Evolutionary conservation across 2,329 filamentous ascomycete species (phyloP), one percentile per base, ranked within the genome.

Genomic region (Aspergillus sergii): DNA sequence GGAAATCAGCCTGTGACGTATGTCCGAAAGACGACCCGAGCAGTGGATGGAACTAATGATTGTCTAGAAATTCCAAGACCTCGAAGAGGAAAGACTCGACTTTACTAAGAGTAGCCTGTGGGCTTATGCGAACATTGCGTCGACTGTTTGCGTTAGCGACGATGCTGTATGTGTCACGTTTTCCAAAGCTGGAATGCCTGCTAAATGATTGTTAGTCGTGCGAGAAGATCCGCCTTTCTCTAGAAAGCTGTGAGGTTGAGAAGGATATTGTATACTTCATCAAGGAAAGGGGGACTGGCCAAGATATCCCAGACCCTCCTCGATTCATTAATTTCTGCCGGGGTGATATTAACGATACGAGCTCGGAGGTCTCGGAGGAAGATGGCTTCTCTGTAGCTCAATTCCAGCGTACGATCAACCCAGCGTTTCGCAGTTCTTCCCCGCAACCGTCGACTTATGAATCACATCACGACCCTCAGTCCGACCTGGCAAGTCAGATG

Each of bases 301-400:
- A 98, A 78, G 96, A 99, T 77, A 99, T 99, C 54, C 96, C 95
- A 1, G 95, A 97, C 76, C 88, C 95, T 28, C 95, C 95, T 50
- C 97, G 93, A 78, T 99, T 97, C 78, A 97, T 99, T 87, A 97
- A 99, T 82, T 99, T 98, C 78, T 96, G 93, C 76, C 90, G 95
- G 12, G 95, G 94, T 75, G 80, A 90, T 53, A 85, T 85, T 43
- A 82, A 89, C 60, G 95, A 99, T 70, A 89, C 87, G 43, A 88
- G 89, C 69, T 97, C 94, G 1, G 92, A 95, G 66, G 83, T 86
- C 12, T 94, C 92, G 0, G 93, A 96, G 26, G 94, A 96, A n/a
- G 94, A 97, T 67, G 93, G 94, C 5, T 99, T 97, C 75, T 96
- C 93, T 0, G 93, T 99, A 14, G 96, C 96, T 4, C 94, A 99